A percentile compares a stretch with the other conserved stretches of the same genome.
Conservation (phyloP, 1,284 basidiomycete genomes). For the Wallemia ichthyophaga region DNA sequence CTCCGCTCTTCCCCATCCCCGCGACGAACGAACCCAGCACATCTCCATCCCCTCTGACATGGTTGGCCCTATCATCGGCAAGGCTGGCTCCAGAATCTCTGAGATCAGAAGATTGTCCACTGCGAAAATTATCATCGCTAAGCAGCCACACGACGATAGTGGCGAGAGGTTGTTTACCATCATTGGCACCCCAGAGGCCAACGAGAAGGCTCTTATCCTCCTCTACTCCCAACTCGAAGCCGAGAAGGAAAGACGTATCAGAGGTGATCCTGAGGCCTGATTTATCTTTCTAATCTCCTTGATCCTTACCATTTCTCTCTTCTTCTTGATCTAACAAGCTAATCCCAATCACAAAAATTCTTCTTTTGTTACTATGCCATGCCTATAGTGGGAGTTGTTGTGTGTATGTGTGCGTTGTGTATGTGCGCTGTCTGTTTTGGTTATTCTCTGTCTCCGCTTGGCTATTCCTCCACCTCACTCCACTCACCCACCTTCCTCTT, state of each 20-base stretch:
- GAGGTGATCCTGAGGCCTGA: slow-evolving; percentile 6
- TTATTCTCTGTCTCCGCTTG: too few relatives aligned
- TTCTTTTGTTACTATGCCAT: too few relatives aligned
- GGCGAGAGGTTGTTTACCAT: slow-evolving; percentile 99
- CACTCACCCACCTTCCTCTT: too few relatives aligned
- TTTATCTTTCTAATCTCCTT: too few relatives aligned
- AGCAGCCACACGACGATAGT: slow-evolving; percentile 89
- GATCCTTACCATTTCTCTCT: too few relatives aligned
- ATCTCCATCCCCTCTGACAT: slow-evolving; percentile 97
- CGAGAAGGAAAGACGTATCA: slow-evolving; percentile 72
- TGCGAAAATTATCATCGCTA: slow-evolving; percentile 90
- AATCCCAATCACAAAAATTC: too few relatives aligned
- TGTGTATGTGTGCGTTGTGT: too few relatives aligned
- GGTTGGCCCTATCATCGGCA: slow-evolving; percentile 43
- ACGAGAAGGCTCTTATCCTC: slow-evolving; percentile 78
- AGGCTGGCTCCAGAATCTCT: slow-evolving; percentile 89
- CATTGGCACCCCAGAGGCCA: slow-evolving; percentile 33
- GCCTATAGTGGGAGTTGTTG: too few relatives aligned
- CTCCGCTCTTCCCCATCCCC: slow-evolving; percentile 12
- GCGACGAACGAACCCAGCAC: slow-evolving; percentile 82
- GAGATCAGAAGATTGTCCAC: slow-evolving; percentile 91
- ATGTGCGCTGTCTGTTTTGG: too few relatives aligned
- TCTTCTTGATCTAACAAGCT: too few relatives aligned
- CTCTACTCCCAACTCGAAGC: slow-evolving; percentile 90
- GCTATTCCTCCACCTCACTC: too few relatives aligned